Conservation (phyloP, 306 rosid species). For the Datisca glomerata region DNA sequence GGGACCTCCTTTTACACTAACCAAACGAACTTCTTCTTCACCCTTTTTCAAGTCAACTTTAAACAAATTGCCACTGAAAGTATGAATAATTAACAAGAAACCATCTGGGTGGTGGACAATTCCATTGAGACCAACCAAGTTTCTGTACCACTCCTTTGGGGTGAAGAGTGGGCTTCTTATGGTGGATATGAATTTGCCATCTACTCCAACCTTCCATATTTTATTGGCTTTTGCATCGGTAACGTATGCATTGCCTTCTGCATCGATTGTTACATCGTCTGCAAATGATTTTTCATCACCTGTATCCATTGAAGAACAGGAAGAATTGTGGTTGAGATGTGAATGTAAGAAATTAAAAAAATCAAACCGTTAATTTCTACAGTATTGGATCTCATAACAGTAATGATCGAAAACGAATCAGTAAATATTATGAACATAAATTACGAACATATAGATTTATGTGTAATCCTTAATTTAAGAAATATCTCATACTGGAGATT, state of each 20-base stretch:
- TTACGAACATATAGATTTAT: too few relatives aligned
- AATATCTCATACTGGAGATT: too few relatives aligned
- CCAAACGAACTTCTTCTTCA: conserved; percentile 49
- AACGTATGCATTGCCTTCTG: conserved; percentile 77
- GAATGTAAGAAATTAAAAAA: too few relatives aligned
- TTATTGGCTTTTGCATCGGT: conserved; percentile 47
- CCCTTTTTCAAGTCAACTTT: conserved; percentile 56
- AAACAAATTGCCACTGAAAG: conserved; percentile 55
- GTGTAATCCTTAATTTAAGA: too few relatives aligned
- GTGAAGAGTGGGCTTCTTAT: conserved; percentile 54
- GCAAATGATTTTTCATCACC: conserved; percentile 66
- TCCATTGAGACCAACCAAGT: conserved; percentile 64
- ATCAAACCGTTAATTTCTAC: too few relatives aligned
- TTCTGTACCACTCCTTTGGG: conserved; percentile 70
- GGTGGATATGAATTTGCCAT: conserved; percentile 41
- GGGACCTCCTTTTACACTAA: conserved; percentile 41
- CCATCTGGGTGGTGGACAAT: conserved; percentile 90
- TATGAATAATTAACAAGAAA: conserved; percentile 61
- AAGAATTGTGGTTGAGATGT: too few relatives aligned
- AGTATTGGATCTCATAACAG: too few relatives aligned
- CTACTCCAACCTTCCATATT: conserved; percentile 82
- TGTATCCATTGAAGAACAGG: conserved; percentile 15
- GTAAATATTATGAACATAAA: too few relatives aligned
- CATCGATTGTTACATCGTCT: conserved; percentile 82
- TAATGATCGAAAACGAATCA: too few relatives aligned